Evolutionary conservation across 2,329 filamentous ascomycete species (phyloP).

Genomic region (Botryotinia calthae): DNA sequence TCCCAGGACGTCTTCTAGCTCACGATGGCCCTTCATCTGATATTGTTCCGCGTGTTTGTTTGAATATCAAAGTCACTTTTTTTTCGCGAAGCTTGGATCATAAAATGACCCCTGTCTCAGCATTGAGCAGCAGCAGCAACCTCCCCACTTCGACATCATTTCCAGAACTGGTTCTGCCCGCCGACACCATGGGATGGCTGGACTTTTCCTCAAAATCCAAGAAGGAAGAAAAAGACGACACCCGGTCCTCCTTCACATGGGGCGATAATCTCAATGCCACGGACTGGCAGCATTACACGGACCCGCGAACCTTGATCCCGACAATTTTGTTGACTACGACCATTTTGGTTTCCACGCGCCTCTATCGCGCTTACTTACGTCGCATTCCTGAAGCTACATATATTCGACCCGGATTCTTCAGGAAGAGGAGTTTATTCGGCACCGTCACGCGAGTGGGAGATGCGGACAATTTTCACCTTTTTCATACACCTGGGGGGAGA

Average conservation of each 20-base stretch:
- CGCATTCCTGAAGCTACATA: conserved; percentile 76
- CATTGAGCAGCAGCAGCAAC: neutral
- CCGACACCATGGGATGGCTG: conserved; percentile 47
- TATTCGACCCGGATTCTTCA: conserved; percentile 73
- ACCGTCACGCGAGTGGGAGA: conserved; percentile 92
- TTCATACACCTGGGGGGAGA: conserved; percentile 89
- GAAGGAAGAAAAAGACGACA: conserved; percentile 33
- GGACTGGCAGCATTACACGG: conserved; percentile 54
- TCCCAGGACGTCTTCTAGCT: neutral
- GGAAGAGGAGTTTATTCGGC: conserved; percentile 74
- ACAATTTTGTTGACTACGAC: conserved; percentile 55
- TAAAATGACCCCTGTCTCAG: conserved; percentile 7
- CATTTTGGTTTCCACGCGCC: conserved; percentile 51
- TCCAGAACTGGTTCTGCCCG: conserved; percentile 17
- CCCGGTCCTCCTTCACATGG: conserved; percentile 42
- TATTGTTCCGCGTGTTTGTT: neutral
- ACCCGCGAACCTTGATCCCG: conserved; percentile 53
- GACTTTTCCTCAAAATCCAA: conserved; percentile 43
- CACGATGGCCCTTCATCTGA: conserved; percentile 2
- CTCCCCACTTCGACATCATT: conserved; percentile 11
- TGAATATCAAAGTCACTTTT: neutral
- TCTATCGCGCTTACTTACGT: conserved; percentile 76
- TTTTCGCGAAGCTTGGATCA: conserved; percentile 15
- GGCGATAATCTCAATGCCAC: conserved; percentile 46
- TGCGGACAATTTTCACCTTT: conserved; percentile 92